These are phyloP conservation scores for Fonsecaea multimorphosa DNA, from an alignment of 2,329 filamentous ascomycete genomes.

Conservation along the genomic window DNA sequence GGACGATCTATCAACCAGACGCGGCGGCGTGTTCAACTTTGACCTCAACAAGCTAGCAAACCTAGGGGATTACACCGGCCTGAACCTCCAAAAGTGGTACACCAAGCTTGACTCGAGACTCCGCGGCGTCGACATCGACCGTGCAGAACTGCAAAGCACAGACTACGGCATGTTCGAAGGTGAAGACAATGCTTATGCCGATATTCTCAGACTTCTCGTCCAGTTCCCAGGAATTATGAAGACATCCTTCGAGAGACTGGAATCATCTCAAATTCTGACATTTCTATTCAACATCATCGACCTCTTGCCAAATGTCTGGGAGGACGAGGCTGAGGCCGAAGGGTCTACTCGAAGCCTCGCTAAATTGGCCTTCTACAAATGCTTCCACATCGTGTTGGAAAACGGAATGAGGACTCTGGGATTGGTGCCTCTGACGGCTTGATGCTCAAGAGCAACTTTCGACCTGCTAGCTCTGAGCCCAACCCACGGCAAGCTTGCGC, in stretches of 20 bases:
- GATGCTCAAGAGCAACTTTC: neutral
- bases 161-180: slow-evolving; percentile 73
- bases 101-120: slow-evolving; percentile 70
- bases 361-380: slow-evolving; percentile 77
- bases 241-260: slow-evolving; percentile 80
- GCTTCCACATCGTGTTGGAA: slow-evolving; percentile 74
- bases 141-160: slow-evolving; percentile 66
- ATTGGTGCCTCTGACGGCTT: slow-evolving; percentile 72
- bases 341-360: slow-evolving; percentile 73
- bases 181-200: slow-evolving; percentile 66
- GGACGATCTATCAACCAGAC: slow-evolving; percentile 89
- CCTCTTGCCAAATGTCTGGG: slow-evolving; percentile 15
- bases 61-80: slow-evolving; percentile 84
- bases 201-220: slow-evolving; percentile 75
- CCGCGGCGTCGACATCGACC: slow-evolving; percentile 60
- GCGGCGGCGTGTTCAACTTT: slow-evolving; percentile 67
- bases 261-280: slow-evolving; percentile 70
- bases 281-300: slow-evolving; percentile 68
- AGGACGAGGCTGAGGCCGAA: slow-evolving; percentile 77
- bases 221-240: slow-evolving; percentile 85
- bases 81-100: slow-evolving; percentile 84
- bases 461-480: neutral
- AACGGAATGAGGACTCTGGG: slow-evolving; percentile 86
- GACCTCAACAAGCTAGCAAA: slow-evolving; percentile 82
- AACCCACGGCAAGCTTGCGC: neutral